These are phyloP conservation scores for Warburgia ugandensis DNA, from an alignment of 164 flowering plant genomes.

Conservation along the genomic window DNA sequence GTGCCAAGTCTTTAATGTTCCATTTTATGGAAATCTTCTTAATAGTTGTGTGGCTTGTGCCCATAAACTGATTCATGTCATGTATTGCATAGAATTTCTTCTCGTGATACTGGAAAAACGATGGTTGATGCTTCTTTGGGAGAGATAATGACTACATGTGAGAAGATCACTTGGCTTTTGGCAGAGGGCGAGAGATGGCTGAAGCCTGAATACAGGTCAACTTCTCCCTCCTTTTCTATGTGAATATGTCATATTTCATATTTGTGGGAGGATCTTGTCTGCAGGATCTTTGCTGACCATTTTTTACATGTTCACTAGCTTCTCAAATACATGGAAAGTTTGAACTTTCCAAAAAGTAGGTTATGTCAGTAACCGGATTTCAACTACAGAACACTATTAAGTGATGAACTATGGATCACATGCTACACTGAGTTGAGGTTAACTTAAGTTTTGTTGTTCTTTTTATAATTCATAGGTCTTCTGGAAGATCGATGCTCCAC, in stretches of 20 bases:
- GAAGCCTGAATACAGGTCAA: slow-evolving; percentile 88
- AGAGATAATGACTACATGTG: slow-evolving; percentile 99
- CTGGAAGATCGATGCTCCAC: slow-evolving; percentile 92
- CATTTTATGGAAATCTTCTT: background rate
- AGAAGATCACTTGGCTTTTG: slow-evolving; percentile 95
- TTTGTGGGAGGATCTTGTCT: background rate
- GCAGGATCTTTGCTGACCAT: background rate
- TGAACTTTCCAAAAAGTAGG: background rate
- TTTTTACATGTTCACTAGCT: background rate
- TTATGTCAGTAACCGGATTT: no score
- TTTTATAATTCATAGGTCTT: slow-evolving; percentile 40
- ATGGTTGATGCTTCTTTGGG: slow-evolving; percentile 98
- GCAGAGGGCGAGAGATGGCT: slow-evolving; percentile 95
- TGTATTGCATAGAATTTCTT: slow-evolving; percentile 51
- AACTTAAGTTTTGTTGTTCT: background rate
- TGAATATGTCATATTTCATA: background rate
- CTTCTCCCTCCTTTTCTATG: background rate
- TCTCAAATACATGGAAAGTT: background rate
- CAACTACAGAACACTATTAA: no score
- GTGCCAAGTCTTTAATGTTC: no score
- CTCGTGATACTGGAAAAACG: slow-evolving; percentile 98
- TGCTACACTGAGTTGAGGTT: no score
- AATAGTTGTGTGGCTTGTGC: no score
- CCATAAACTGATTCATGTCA: slow-evolving; percentile 3
- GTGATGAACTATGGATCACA: no score